Conservation (phyloP, 2,329 filamentous ascomycete genomes). For the Coleophoma eucalyptorum region DNA sequence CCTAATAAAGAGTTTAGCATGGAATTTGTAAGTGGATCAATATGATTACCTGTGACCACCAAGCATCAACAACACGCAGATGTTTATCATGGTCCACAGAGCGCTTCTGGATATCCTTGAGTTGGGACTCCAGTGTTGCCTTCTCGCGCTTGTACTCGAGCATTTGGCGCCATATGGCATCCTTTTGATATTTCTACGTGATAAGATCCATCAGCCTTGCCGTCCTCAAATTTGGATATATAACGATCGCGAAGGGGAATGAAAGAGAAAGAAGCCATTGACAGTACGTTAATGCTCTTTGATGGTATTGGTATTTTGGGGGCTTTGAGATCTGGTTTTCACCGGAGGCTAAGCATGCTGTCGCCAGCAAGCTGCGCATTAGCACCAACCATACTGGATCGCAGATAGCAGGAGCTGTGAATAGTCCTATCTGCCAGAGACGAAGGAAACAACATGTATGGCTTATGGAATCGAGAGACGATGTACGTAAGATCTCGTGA, state of each 20-base stretch:
- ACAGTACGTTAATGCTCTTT: slow-evolving; percentile 10
- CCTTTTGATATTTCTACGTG: slow-evolving; percentile 81
- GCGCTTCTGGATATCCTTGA: slow-evolving; percentile 76
- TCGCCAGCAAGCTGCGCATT: slow-evolving; percentile 40
- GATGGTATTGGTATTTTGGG: background rate
- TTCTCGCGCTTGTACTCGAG: slow-evolving; percentile 95
- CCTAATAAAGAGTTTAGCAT: slow-evolving; percentile 32
- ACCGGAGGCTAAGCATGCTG: slow-evolving; percentile 36
- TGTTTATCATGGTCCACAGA: slow-evolving; percentile 88
- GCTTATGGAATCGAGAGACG: background rate
- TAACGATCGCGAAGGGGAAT: slow-evolving; percentile 17
- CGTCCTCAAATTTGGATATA: slow-evolving; percentile 32
- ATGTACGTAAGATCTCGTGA: slow-evolving; percentile 10
- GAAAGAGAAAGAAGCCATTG: slow-evolving; percentile 8
- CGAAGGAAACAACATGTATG: slow-evolving; percentile 2
- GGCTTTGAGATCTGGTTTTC: slow-evolving; percentile 1
- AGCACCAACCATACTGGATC: slow-evolving; percentile 30
- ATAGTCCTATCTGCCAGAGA: slow-evolving; percentile 15
- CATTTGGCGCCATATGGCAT: slow-evolving; percentile 96
- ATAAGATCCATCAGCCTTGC: slow-evolving; percentile 25
- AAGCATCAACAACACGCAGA: slow-evolving; percentile 82
- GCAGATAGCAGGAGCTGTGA: slow-evolving; percentile 12
- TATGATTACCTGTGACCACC: slow-evolving; percentile 81
- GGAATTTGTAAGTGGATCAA: background rate
- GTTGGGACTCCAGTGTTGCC: slow-evolving; percentile 71